Conservation (phyloP, 768 basidiomycete genomes). For the Leccinum subgranulosum region DNA sequence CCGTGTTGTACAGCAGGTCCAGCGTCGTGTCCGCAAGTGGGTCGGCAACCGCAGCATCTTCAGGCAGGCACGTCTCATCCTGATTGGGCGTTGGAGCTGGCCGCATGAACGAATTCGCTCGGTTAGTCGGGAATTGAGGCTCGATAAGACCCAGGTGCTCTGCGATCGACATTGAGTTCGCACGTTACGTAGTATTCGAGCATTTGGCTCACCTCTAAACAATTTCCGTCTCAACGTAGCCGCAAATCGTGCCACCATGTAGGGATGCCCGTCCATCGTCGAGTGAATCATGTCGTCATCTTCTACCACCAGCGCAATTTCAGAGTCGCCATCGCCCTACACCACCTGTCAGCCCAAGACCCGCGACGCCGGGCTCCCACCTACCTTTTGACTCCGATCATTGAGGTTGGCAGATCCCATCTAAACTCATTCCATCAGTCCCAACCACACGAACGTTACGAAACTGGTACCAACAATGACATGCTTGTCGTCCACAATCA, state of each 20-base stretch:
- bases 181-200: not conserved
- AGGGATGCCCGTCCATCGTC: slow-evolving; percentile 75
- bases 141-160: slow-evolving; percentile 86
- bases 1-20: slow-evolving; percentile 65
- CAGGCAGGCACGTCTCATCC: slow-evolving; percentile 55
- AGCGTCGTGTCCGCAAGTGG: slow-evolving; percentile 64
- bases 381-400: slow-evolving; percentile 77
- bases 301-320: slow-evolving; percentile 91
- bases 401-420: slow-evolving; percentile 95
- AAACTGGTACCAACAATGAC: slow-evolving; percentile 65
- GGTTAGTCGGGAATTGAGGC: slow-evolving; percentile 55
- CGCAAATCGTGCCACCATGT: slow-evolving; percentile 76
- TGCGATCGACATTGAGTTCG: slow-evolving; percentile 28
- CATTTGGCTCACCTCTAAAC: slow-evolving; percentile 58
- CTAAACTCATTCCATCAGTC: slow-evolving; percentile 34
- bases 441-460: not conserved
- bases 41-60: slow-evolving; percentile 74
- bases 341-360: slow-evolving; percentile 8
- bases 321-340: slow-evolving; percentile 90
- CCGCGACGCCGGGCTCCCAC: not conserved
- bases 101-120: slow-evolving; percentile 60
- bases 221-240: slow-evolving; percentile 78
- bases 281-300: slow-evolving; percentile 75
- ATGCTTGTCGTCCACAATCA: slow-evolving; percentile 90
- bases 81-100: slow-evolving; percentile 70